phyloP scores from a whole-genome alignment of 345 rosid species.

The Geranium rotundifolium region DNA sequence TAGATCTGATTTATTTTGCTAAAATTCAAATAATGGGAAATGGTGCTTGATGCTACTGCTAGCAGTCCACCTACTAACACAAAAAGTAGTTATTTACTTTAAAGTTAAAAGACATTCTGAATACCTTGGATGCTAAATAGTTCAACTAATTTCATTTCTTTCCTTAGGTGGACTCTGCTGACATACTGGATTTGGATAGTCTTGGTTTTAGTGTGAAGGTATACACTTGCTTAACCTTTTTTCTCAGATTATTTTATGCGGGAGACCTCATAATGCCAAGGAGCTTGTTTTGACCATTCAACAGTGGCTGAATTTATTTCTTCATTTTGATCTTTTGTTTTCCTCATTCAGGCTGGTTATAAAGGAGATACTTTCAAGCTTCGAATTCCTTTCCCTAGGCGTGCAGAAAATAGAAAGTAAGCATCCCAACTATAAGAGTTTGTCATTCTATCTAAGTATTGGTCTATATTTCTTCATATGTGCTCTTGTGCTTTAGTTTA shows the following conservation, averaged over 20 bases:
- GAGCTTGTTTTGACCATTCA: background rate
- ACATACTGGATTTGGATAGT: constrained; percentile 82
- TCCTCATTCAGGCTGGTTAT: constrained; percentile 44
- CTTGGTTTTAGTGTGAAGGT: constrained; percentile 95
- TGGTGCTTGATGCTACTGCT: too few relatives aligned
- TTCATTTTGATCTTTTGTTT: background rate
- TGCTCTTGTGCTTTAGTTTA: background rate
- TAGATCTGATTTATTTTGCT: background rate
- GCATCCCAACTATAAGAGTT: background rate
- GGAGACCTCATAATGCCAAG: background rate
- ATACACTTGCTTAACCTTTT: background rate
- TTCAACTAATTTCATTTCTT: constrained; percentile 10
- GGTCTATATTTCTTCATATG: constrained; percentile 1
- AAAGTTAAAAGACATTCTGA: background rate
- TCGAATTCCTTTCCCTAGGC: constrained; percentile 75
- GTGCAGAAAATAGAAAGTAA: constrained; percentile 75
- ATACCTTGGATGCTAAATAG: background rate
- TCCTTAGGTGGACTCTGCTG: constrained; percentile 72
- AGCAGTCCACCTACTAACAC: background rate
- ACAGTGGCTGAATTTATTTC: background rate
- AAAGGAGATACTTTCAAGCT: constrained; percentile 66
- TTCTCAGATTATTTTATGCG: background rate
- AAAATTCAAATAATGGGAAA: too few relatives aligned
- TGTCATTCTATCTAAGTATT: background rate
- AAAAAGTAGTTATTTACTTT: too few relatives aligned